These are phyloP conservation scores for Phytopythium montanum DNA, from an alignment of 352 stramenopile genomes.

Conservation along the genomic window DNA sequence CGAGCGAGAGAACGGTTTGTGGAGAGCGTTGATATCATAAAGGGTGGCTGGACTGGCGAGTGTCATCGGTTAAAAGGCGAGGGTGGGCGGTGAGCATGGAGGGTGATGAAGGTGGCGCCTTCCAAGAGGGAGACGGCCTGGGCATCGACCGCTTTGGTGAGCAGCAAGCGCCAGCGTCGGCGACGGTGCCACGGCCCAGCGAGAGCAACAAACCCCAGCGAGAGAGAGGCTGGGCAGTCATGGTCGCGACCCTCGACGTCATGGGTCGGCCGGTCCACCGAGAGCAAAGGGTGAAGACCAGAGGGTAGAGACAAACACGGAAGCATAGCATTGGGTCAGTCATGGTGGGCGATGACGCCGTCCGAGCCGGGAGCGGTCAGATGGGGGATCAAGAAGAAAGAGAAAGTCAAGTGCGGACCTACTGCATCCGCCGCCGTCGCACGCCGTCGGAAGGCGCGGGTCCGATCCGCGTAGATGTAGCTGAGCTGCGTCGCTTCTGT, in stretches of 20 bases:
- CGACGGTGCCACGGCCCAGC: not conserved
- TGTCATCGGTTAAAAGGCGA: not conserved
- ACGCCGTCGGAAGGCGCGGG: not conserved
- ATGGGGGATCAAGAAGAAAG: not conserved
- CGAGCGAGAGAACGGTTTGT: not conserved
- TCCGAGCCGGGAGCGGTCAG: not conserved
- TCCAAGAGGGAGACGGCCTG: no score
- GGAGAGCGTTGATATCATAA: not conserved
- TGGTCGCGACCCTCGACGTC: not conserved
- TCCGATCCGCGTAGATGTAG: not conserved
- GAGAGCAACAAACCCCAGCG: not conserved
- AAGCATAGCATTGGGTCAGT: conserved; percentile 8
- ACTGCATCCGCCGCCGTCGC: conserved; percentile 2
- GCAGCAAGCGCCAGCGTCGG: no score
- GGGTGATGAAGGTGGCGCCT: not conserved
- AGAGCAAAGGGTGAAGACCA: not conserved
- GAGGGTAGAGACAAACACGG: conserved; percentile 1
- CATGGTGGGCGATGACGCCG: not conserved
- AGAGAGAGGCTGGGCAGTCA: not conserved
- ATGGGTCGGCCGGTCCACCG: not conserved
- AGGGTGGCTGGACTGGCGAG: not conserved
- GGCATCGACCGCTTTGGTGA: no score
- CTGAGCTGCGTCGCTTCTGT: not conserved
- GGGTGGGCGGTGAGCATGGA: not conserved
- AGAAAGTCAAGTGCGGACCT: conserved; percentile 4